Conservation (phyloP, 2,329 filamentous ascomycete species). For the Dothideomycetes sp. region DNA sequence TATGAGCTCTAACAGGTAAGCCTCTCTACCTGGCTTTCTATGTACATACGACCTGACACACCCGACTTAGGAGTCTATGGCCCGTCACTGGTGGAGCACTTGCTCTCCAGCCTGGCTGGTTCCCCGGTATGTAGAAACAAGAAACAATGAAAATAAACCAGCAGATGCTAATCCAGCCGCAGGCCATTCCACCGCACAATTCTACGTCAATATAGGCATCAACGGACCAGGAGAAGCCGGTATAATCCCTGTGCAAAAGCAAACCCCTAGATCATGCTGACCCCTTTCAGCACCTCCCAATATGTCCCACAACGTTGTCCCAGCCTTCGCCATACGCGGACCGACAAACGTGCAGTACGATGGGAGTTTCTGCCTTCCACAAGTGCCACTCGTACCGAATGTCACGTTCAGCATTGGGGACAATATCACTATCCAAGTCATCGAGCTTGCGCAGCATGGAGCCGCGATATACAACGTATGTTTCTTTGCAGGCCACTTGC, state of each 20-base stretch:
- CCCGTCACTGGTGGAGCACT: conserved; percentile 78
- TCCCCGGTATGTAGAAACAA: conserved; percentile 43
- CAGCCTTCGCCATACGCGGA: conserved; percentile 71
- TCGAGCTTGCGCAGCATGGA: conserved; percentile 74
- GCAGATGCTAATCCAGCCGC: background rate
- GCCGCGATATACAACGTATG: conserved; percentile 71
- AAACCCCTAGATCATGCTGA: too few species aligned
- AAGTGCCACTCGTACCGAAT: conserved; percentile 71
- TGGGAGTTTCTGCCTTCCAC: conserved; percentile 78
- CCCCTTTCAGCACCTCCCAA: conserved; percentile 55
- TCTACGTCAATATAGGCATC: conserved; percentile 87
- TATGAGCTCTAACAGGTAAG: conserved; percentile 57
- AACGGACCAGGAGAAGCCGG: conserved; percentile 25
- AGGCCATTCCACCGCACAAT: conserved; percentile 64
- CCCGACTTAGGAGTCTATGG: conserved; percentile 62
- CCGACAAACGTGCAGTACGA: conserved; percentile 69
- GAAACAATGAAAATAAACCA: background rate
- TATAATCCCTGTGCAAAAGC: conserved; percentile 37
- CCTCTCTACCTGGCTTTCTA: background rate
- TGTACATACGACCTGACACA: background rate
- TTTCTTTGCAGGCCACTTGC: conserved; percentile 11
- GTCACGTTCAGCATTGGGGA: conserved; percentile 66
- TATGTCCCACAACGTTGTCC: conserved; percentile 75
- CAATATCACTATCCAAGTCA: conserved; percentile 79
- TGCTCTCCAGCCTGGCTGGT: conserved; percentile 90